Base-by-base conservation (phyloP, 2,329 filamentous ascomycete species). In the Ceratocystis harringtonii region DNA sequence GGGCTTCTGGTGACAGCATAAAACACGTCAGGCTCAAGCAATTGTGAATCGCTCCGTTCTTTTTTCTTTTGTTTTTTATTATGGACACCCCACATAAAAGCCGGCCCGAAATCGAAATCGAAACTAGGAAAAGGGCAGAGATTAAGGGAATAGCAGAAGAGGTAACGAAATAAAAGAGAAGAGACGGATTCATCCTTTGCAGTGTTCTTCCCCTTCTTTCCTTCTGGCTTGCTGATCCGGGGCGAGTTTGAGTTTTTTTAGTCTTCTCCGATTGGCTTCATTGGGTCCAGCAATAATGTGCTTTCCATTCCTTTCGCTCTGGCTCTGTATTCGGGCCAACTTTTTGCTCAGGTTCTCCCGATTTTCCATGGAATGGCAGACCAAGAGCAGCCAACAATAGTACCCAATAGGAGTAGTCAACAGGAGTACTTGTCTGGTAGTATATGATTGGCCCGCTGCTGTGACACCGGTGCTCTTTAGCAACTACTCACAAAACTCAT, bases 101-200 rank as follows among this genome's bases (percentile, higher is more conserved):
- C 52, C 52, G 52, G 52, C 22, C 52, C 52, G 52, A 57, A 57
- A 57, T 30, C 52, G 52, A 57, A 57, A 57, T 28, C 52, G 28
- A 57, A 28, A 22, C 52, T 57, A 57, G 25, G 30, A 32, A 30
- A 57, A 30, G 6, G n/a, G 1, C 22, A 57, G 19, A 57, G 28
- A 57, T 30, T 57, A 30, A 57, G 52, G 30, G 25, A 57, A 57
- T 19, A 50, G n/a, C 45, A 50, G 45, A 28, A 28, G 10, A 57
- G 15, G 28, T 57, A 57, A 57, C 52, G 52, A 28, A 50, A 50
- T 50, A 50, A 50, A 50, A 50, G 45, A 57, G 52, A 22, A 30
- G 28, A 30, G 17, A 28, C 52, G 25, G 52, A 57, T 32, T 30
- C 25, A 57, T 30, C 52, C 52, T 57, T 57, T 15, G 28, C 22